A percentile compares a stretch with the other conserved stretches of the same genome.
Conservation (phyloP, 352 stramenopile genomes). For the Pythium biforme region DNA sequence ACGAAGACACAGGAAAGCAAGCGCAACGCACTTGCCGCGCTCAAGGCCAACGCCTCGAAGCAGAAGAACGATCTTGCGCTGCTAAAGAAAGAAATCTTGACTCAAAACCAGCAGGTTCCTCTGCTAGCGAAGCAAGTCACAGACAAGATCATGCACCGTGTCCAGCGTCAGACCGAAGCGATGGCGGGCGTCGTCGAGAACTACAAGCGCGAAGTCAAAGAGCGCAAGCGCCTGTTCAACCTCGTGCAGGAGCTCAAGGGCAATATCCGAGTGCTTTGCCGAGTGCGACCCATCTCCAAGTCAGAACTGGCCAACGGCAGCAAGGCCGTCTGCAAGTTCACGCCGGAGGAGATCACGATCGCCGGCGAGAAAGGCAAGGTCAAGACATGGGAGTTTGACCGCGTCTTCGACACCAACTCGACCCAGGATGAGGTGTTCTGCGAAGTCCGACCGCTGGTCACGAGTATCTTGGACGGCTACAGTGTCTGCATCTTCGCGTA, state of each 20-base stretch:
- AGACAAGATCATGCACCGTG: conserved; percentile 66
- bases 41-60: conserved; percentile 47
- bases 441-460: conserved; percentile 77
- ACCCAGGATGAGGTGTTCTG: conserved; percentile 79
- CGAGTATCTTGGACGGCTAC: conserved; percentile 83
- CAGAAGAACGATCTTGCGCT: conserved; percentile 52
- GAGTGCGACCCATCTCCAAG: conserved; percentile 92
- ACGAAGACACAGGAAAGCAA: conserved; percentile 65
- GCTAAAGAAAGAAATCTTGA: conserved; percentile 53
- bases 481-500: conserved; percentile 93
- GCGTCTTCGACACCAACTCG: conserved; percentile 77
- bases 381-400: conserved; percentile 87
- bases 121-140: conserved; percentile 64
- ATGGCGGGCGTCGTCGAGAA: conserved; percentile 87
- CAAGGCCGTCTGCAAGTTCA: conserved; percentile 84
- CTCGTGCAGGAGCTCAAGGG: conserved; percentile 95
- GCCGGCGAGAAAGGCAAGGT: conserved; percentile 80
- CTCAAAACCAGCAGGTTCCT: conserved; percentile 58
- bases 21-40: conserved; percentile 34
- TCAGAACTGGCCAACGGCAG: conserved; percentile 62
- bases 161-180: conserved; percentile 72
- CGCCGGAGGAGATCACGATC: conserved; percentile 74
- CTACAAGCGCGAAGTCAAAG: conserved; percentile 87
- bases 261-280: conserved; percentile 97
- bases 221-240: conserved; percentile 92